Evolutionary conservation across 2,329 filamentous ascomycete genomes (phyloP).

Genomic region (Aspergillus latus): DNA sequence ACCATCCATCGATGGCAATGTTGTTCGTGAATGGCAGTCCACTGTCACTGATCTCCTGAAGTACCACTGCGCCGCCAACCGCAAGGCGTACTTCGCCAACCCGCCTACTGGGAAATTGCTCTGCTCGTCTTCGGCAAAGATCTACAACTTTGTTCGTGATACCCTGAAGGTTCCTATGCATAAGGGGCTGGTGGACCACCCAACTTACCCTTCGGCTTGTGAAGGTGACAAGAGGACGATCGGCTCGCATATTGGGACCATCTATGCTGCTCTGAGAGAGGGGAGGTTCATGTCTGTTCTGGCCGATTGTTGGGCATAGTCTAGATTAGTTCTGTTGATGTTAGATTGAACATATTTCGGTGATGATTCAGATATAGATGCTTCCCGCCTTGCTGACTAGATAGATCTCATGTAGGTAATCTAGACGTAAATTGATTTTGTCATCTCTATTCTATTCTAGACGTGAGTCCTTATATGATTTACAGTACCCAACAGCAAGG

Average conservation of each 20-base stretch:
- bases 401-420: background rate
- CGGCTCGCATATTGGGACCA: constrained; percentile 26
- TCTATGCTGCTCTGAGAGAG: constrained; percentile 27
- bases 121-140: constrained; percentile 28
- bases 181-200: constrained; percentile 33
- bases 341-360: background rate
- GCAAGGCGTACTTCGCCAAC: constrained; percentile 17
- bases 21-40: constrained; percentile 9
- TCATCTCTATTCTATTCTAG: too few relatives aligned
- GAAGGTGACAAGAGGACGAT: constrained; percentile 19
- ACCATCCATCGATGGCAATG: background rate
- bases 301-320: constrained; percentile 1
- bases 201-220: constrained; percentile 15
- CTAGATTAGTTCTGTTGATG: background rate
- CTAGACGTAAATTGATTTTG: background rate
- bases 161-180: constrained; percentile 36
- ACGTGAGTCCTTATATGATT: background rate
- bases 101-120: constrained; percentile 23
- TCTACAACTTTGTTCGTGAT: constrained; percentile 40
- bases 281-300: constrained; percentile 14
- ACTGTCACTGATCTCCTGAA: background rate
- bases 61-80: constrained; percentile 15
- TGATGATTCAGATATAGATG: background rate
- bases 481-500: background rate
- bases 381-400: background rate